These are phyloP conservation scores for Biscogniauxia marginata DNA, from an alignment of 2,329 filamentous ascomycete species.

Conservation along the genomic window DNA sequence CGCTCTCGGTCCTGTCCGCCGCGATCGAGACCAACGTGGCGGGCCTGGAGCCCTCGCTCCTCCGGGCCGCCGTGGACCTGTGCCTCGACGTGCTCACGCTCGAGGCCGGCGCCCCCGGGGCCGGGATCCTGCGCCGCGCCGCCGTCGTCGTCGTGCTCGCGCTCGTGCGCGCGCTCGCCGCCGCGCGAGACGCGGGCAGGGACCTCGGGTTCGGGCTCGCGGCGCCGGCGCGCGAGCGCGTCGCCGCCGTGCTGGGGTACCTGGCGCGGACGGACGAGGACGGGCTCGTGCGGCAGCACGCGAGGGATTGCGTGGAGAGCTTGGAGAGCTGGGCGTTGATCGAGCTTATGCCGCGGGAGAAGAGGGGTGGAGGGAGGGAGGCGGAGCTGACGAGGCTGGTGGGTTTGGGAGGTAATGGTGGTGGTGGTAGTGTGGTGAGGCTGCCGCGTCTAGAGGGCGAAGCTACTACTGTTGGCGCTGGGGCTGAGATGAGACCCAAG, in stretches of 20 bases:
- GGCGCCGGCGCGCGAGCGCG: slow-evolving; percentile 56
- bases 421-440: slow-evolving; percentile 11
- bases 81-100: slow-evolving; percentile 61
- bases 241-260: slow-evolving; percentile 62
- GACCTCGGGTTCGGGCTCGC: slow-evolving; percentile 54
- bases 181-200: slow-evolving; percentile 45
- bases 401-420: slow-evolving; percentile 31
- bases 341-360: slow-evolving; percentile 42
- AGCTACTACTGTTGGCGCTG: neutral
- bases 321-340: slow-evolving; percentile 61
- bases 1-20: slow-evolving; percentile 62
- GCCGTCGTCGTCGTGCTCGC: slow-evolving; percentile 63
- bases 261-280: slow-evolving; percentile 66
- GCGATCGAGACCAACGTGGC: slow-evolving; percentile 60
- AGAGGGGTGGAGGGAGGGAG: slow-evolving; percentile 12
- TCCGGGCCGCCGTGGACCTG: slow-evolving; percentile 60
- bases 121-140: slow-evolving; percentile 64
- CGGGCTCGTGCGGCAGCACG: slow-evolving; percentile 66
- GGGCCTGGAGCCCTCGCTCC: slow-evolving; percentile 52
- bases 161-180: slow-evolving; percentile 60
- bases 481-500: slow-evolving; percentile 18
- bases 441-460: slow-evolving; percentile 20
- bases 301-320: slow-evolving; percentile 64
- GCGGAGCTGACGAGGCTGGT: slow-evolving; percentile 35
- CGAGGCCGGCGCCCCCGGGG: slow-evolving; percentile 58